Conservation (phyloP, 2,329 filamentous ascomycete species). For the Alternaria sp. region DNA sequence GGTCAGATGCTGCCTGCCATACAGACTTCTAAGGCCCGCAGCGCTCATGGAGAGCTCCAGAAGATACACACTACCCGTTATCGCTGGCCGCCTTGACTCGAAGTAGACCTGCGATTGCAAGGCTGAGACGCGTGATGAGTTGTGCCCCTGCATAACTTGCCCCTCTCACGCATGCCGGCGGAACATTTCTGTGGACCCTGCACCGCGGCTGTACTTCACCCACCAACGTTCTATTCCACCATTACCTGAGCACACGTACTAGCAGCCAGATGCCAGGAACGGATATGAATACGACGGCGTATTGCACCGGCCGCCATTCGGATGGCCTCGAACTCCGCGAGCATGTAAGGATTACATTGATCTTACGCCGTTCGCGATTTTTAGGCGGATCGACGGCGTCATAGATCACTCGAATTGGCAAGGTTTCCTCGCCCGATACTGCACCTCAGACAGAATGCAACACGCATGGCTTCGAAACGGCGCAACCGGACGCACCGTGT, state of each 20-base stretch:
- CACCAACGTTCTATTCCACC: background rate
- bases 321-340: background rate
- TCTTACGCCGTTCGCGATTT: constrained; percentile 3
- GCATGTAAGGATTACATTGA: background rate
- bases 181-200: constrained; percentile 11
- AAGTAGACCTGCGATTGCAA: background rate
- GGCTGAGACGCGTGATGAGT: constrained; percentile 5
- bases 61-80: background rate
- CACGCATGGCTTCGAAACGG: constrained; percentile 31
- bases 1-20: background rate
- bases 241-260: background rate
- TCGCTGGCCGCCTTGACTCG: background rate
- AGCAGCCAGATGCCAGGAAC: background rate
- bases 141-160: constrained; percentile 14
- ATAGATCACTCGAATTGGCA: constrained; percentile 46
- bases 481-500: constrained; percentile 24
- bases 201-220: constrained; percentile 5
- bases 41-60: background rate
- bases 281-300: background rate
- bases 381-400: constrained; percentile 35
- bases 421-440: constrained; percentile 38
- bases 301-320: background rate
- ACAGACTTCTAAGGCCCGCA: background rate
- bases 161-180: constrained; percentile 1
- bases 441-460: constrained; percentile 40